Conservation (phyloP, 345 rosid genomes). For the Salix purpurea region DNA sequence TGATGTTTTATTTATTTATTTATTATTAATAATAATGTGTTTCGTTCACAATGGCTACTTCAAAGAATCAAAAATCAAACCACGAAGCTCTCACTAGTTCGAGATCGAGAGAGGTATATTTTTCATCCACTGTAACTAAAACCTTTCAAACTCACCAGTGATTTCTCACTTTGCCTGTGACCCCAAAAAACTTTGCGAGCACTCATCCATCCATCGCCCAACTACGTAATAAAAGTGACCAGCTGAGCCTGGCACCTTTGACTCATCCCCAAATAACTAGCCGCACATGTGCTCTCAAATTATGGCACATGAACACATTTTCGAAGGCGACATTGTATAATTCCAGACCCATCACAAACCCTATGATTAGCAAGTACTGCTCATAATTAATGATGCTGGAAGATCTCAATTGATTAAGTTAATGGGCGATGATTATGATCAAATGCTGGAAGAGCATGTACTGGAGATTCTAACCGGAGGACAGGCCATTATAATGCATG, state of each 20-base stretch:
- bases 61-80: slow-evolving; percentile 1
- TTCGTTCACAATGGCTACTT: background rate
- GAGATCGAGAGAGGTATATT: background rate
- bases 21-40: background rate
- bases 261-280: background rate
- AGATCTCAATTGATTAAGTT: slow-evolving; percentile 5
- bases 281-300: slow-evolving; percentile 6
- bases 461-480: background rate
- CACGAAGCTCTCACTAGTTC: background rate
- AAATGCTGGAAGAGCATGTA: background rate
- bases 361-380: background rate
- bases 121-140: slow-evolving; percentile 10
- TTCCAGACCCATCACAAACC: background rate
- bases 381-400: slow-evolving; percentile 6
- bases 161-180: slow-evolving; percentile 1
- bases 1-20: background rate
- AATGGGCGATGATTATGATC: slow-evolving; percentile 1
- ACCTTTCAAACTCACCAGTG: slow-evolving; percentile 6
- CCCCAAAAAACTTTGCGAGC: background rate
- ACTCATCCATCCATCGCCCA: background rate
- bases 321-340: background rate
- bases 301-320: background rate
- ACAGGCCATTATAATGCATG: slow-evolving; percentile 3
- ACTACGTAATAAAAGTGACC: background rate
- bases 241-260: slow-evolving; percentile 10